A percentile compares a stretch with the other conserved stretches of the same genome.
These are phyloP conservation scores for Russula compacta DNA, from an alignment of 768 basidiomycete species.

Conservation along the genomic window DNA sequence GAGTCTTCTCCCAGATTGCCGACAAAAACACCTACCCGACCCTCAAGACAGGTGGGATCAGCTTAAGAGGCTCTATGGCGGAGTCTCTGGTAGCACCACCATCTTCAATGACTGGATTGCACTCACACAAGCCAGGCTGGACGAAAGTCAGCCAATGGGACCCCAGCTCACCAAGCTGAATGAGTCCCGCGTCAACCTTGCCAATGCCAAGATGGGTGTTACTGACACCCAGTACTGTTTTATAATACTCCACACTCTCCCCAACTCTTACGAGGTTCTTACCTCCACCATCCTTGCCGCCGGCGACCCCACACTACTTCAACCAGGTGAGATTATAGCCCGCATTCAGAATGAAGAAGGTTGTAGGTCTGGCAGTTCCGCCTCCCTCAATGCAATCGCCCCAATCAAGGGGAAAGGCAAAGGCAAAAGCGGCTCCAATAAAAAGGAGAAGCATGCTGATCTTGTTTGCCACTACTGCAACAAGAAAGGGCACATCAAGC, in stretches of 20 bases:
- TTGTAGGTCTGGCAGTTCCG: too few relatives aligned
- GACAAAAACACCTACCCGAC: background rate
- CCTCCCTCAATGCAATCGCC: too few relatives aligned
- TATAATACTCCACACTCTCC: background rate
- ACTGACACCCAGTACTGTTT: background rate
- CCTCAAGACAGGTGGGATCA: background rate
- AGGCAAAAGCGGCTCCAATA: too few relatives aligned
- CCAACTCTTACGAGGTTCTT: background rate
- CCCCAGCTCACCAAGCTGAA: background rate
- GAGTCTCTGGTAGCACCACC: background rate
- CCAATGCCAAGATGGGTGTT: background rate
- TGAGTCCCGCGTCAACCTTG: background rate
- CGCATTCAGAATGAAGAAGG: background rate
- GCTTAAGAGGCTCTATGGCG: background rate
- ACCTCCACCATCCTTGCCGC: background rate
- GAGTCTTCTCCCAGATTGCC: background rate
- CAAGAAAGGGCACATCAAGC: too few relatives aligned
- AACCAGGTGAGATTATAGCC: too few relatives aligned
- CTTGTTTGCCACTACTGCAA: too few relatives aligned
- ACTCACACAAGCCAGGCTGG: background rate
- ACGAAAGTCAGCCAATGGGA: background rate
- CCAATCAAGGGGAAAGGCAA: too few relatives aligned
- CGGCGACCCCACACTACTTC: background rate
- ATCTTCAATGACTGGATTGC: background rate
- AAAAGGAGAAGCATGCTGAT: too few relatives aligned